Conservation (phyloP, 495 filamentous ascomycete genomes). For the Rusavskia elegans region DNA sequence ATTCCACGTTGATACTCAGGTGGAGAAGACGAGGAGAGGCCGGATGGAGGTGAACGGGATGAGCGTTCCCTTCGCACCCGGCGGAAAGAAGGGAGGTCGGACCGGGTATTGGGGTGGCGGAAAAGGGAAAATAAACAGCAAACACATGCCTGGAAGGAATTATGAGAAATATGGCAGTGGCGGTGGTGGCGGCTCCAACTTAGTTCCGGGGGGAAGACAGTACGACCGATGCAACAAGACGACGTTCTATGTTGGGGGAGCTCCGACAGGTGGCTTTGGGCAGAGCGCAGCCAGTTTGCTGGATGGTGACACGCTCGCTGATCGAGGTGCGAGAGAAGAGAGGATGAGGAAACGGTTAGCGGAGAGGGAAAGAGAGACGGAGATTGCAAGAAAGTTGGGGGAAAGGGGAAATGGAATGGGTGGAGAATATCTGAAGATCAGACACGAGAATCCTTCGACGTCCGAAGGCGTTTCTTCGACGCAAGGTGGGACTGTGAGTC, state of each 20-base stretch:
- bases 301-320: constrained; percentile 46
- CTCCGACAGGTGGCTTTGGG: constrained; percentile 13
- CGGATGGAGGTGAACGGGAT: constrained; percentile 68
- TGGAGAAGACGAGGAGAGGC: constrained; percentile 50
- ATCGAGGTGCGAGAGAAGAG: constrained; percentile 42
- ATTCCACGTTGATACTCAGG: constrained; percentile 69
- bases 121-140: constrained; percentile 11
- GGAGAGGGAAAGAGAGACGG: constrained; percentile 61
- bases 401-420: constrained; percentile 50
- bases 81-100: constrained; percentile 26
- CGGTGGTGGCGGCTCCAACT: too few species aligned
- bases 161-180: too few species aligned
- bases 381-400: constrained; percentile 57
- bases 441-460: not conserved
- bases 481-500: constrained; percentile 4
- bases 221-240: constrained; percentile 46
- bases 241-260: constrained; percentile 36
- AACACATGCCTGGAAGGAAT: too few species aligned
- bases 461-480: constrained; percentile 5
- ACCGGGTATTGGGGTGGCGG: constrained; percentile 28
- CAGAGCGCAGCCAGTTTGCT: constrained; percentile 46
- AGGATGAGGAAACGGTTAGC: constrained; percentile 50
- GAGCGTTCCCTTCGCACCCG: constrained; percentile 26
- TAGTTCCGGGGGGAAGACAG: constrained; percentile 27
- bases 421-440: constrained; percentile 54